phyloP scores from a whole-genome alignment of 116 monocot species.

The Dioscorea cayenensis region DNA sequence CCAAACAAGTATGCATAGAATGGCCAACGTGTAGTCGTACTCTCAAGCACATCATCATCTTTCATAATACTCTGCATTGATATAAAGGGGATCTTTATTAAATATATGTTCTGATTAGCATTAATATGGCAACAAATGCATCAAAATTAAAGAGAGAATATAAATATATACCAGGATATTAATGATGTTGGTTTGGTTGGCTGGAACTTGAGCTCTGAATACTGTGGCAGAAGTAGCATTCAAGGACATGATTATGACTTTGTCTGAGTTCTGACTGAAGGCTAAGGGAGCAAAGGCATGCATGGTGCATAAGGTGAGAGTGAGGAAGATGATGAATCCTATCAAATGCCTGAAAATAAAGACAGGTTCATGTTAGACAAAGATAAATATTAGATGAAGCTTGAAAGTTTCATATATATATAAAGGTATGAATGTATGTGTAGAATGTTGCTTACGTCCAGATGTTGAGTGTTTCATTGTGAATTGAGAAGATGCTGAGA shows the following conservation, averaged over 20 bases:
- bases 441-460: conserved; percentile 13
- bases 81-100: neutral
- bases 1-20: conserved; percentile 7
- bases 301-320: conserved; percentile 2
- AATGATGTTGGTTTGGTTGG: no score
- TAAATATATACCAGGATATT: no score
- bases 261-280: no score
- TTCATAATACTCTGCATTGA: neutral
- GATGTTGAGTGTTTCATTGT: conserved; percentile 18
- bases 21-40: conserved; percentile 2
- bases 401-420: no score
- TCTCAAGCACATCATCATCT: neutral
- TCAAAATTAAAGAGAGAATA: no score
- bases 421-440: no score
- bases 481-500: conserved; percentile 19
- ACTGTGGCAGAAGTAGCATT: no score
- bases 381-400: neutral
- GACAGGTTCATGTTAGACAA: neutral
- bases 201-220: no score
- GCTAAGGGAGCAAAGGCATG: neutral
- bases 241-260: no score
- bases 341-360: conserved; percentile 12
- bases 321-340: conserved; percentile 16
- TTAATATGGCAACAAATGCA: no score
- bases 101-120: neutral